phyloP scores from a whole-genome alignment of 495 filamentous ascomycete species.

The Recurvomyces mirabilis region DNA sequence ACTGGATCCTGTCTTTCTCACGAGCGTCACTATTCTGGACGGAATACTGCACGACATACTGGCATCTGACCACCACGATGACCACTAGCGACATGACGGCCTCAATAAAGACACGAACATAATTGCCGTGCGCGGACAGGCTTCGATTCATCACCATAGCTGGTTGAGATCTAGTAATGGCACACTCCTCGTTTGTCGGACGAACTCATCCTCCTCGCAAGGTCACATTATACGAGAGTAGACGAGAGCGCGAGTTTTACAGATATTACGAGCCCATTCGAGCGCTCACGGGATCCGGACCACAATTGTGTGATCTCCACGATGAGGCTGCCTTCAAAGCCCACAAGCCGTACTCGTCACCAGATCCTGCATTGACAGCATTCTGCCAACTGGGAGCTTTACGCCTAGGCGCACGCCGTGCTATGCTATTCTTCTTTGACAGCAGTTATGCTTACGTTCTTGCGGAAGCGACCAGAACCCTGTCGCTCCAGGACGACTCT shows the following conservation, averaged over 20 bases:
- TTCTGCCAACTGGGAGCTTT: slow-evolving; percentile 25
- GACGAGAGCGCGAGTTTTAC: slow-evolving; percentile 17
- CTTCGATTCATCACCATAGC: no score
- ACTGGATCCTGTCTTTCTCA: no score
- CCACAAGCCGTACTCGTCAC: slow-evolving; percentile 12
- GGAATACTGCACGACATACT: no score
- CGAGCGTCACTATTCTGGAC: no score
- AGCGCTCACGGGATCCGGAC: slow-evolving; percentile 3
- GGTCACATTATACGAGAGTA: slow-evolving; percentile 1
- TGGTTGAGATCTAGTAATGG: no score
- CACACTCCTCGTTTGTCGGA: no score
- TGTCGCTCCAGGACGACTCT: slow-evolving; percentile 13
- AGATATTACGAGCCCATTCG: slow-evolving; percentile 16
- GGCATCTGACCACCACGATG: no score
- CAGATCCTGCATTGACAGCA: slow-evolving; percentile 13
- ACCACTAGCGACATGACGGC: no score
- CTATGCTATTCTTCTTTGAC: slow-evolving; percentile 35
- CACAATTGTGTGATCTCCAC: slow-evolving; percentile 3
- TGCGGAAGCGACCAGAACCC: slow-evolving; percentile 29
- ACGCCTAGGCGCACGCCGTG: slow-evolving; percentile 30
- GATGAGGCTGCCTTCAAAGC: slow-evolving; percentile 4
- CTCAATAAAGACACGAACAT: no score
- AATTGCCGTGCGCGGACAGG: no score
- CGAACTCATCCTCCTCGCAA: no score
- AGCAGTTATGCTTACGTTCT: slow-evolving; percentile 31